Base-by-base conservation (phyloP, 2,329 filamentous ascomycete species). In the Phialemoniopsis sp. region DNA sequence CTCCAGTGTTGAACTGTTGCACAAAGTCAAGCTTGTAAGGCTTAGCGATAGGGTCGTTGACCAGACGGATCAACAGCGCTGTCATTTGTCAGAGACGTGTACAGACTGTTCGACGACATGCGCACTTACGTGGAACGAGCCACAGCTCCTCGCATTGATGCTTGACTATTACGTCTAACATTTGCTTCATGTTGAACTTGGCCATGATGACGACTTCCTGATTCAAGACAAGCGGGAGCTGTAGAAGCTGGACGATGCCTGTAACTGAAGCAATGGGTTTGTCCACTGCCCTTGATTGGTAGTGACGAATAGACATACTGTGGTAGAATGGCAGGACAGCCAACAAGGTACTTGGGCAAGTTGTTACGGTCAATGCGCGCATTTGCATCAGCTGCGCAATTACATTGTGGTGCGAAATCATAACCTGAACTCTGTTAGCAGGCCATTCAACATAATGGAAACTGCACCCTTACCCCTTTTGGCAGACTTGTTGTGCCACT, bases 361-460 rank as follows among this genome's bases (percentile, higher is more conserved):
- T 41, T 0, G 73, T 67, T 0, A 73, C 75, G n/a, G n/a, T n/a
- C 36, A 80, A 67, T 42, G 68, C 65, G 34, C 71, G 58, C 32
- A 82, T 58, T 50, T 89, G 85, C 36, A 88, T 54, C 1, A 76
- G 72, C 53, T 89, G 89, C 29, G 83, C 76, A 35, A 89, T 89
- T 13, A 89, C 78, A 49, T 89, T 89, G 21, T 68, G 66, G 57
- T 89, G 85, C 5, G 83, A 80, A 37, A 89, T 85, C 80, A 85
- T 88, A 19, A 89, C 85, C 0, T n/a, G n/a, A n/a, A n/a, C n/a
- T n/a, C n/a, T n/a, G n/a, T n/a, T n/a, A n/a, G n/a, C n/a, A n/a
- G n/a, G n/a, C n/a, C n/a, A n/a, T n/a, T n/a, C n/a, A n/a, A n/a
- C n/a, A n/a, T n/a, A n/a, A n/a, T n/a, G n/a, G n/a, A n/a, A n/a